Conservation (phyloP, 2,329 filamentous ascomycete genomes). For the Colletotrichum sidae region DNA sequence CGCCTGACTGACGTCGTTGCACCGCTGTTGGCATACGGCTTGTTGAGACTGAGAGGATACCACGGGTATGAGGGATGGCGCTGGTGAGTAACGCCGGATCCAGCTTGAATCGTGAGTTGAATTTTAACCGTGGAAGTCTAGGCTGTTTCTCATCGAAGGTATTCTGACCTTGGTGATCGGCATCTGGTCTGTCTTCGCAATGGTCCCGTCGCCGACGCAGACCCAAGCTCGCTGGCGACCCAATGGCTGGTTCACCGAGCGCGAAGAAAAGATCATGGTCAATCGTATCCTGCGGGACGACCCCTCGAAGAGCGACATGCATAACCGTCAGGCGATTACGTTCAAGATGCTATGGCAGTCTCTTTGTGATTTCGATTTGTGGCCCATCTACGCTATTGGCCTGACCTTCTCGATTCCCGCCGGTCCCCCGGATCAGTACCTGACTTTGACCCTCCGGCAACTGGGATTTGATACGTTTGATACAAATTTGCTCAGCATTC, state of each 20-base stretch:
- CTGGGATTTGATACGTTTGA: conserved; percentile 55
- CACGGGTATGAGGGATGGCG: conserved; percentile 41
- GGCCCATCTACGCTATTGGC: conserved; percentile 64
- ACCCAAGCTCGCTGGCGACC: conserved; percentile 60
- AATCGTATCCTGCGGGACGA: conserved; percentile 66
- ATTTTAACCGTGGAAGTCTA: background rate
- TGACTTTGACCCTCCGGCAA: conserved; percentile 40
- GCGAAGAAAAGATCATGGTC: conserved; percentile 68
- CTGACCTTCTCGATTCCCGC: conserved; percentile 51
- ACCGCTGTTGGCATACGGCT: conserved; percentile 42
- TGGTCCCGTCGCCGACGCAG: conserved; percentile 46
- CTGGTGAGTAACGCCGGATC: conserved; percentile 29
- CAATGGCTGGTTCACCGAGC: conserved; percentile 67
- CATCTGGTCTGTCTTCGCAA: conserved; percentile 44
- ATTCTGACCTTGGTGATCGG: conserved; percentile 40
- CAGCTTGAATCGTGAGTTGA: background rate
- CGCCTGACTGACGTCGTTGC: conserved; percentile 41
- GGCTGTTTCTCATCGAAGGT: conserved; percentile 11
- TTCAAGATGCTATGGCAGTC: conserved; percentile 57
- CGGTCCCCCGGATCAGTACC: conserved; percentile 40
- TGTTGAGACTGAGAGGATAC: conserved; percentile 42
- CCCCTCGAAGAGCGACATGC: conserved; percentile 65
- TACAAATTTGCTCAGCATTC: conserved; percentile 51
- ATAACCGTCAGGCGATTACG: conserved; percentile 64
- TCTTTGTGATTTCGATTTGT: conserved; percentile 65